Base-by-base conservation (phyloP, 1,284 basidiomycete species). In the Cryptococcus amylolentus region DNA sequence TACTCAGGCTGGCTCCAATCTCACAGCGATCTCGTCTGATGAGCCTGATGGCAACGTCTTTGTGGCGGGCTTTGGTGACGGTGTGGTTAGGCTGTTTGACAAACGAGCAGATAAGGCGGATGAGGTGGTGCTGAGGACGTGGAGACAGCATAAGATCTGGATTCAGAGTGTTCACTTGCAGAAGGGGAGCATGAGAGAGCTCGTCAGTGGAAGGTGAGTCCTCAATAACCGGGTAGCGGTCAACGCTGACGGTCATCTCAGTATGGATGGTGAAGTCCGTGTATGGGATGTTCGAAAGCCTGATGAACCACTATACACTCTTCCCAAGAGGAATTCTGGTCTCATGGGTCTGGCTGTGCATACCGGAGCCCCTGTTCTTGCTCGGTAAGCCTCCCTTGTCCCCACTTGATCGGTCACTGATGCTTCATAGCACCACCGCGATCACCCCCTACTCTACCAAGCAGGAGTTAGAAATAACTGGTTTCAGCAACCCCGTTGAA, bases 31-130 rank as follows among this genome's bases (percentile, higher is more conserved):
- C 39, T 81, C 84, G 4, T 89, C 89, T 18, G 93, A 97, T 65
- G 83, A 76, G 55, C 69, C 84, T 27, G 84, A 87, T 38, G 84
- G 87, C 0, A 87, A 90, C 54, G 86, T 88, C 8, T 93, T 97
- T 74, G 81, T 91, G 20, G 89, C 92, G 3, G 88, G 93, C 51
- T 98, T 98, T 71, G 95, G 89, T 2, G 92, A 98, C 76, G 96
- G 96, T 8, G 83, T 84, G 3, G 84, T 98, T 37, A 88, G 91
- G 64, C 81, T 98, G 1, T 98, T 95, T 75, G 96, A 99, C 79
- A 86, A 90, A 45, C 85, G 96, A 13, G 78, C 92, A 35, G 86
- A 89, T 58, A 87, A 91, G 53, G 87, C 91, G 18, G 85, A 90
- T 56, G 84, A 88, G n/a, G 85, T 94, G 43, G 88, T 95, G 5